Percentiles rank a stretch among this genome's conserved stretches.
Evolutionary conservation across 345 rosid species (phyloP).

Genomic region (Pistacia vera): DNA sequence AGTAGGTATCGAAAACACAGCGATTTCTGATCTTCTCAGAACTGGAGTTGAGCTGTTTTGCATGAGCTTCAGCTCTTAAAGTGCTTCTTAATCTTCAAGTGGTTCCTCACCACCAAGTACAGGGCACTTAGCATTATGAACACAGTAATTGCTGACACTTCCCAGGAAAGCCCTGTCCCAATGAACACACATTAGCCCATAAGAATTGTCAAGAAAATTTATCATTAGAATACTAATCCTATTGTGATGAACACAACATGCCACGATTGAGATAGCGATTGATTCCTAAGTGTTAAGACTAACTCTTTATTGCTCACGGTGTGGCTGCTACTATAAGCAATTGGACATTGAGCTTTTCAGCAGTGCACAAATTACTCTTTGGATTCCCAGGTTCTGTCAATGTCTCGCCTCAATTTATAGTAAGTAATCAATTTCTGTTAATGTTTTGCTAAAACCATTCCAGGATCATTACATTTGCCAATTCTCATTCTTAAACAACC

Average conservation of each 20-base stretch:
- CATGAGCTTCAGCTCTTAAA: too few relatives aligned
- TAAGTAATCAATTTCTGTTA: neutral
- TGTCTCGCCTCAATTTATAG: conserved; percentile 51
- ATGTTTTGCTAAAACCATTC: neutral
- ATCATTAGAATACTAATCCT: neutral
- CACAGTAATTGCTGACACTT: conserved; percentile 52
- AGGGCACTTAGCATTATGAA: conserved; percentile 53
- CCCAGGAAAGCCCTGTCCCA: conserved; percentile 51
- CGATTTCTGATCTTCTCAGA: too few relatives aligned
- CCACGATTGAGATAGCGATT: too few relatives aligned
- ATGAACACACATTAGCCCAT: neutral
- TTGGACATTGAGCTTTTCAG: conserved; percentile 42
- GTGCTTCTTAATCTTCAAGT: too few relatives aligned
- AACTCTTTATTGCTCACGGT: conserved; percentile 55
- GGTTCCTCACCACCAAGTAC: too few relatives aligned
- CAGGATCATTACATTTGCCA: too few relatives aligned
- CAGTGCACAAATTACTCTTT: conserved; percentile 47
- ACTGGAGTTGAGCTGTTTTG: too few relatives aligned
- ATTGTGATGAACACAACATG: neutral
- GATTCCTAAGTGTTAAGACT: conserved; percentile 4
- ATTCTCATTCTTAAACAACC: too few relatives aligned
- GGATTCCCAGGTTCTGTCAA: conserved; percentile 54
- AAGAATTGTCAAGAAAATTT: neutral
- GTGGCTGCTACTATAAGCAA: conserved; percentile 55
- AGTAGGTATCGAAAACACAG: too few relatives aligned